These are phyloP conservation scores for Endoconidiophora laricicola DNA, from an alignment of 2,329 filamentous ascomycete genomes.

Conservation along the genomic window DNA sequence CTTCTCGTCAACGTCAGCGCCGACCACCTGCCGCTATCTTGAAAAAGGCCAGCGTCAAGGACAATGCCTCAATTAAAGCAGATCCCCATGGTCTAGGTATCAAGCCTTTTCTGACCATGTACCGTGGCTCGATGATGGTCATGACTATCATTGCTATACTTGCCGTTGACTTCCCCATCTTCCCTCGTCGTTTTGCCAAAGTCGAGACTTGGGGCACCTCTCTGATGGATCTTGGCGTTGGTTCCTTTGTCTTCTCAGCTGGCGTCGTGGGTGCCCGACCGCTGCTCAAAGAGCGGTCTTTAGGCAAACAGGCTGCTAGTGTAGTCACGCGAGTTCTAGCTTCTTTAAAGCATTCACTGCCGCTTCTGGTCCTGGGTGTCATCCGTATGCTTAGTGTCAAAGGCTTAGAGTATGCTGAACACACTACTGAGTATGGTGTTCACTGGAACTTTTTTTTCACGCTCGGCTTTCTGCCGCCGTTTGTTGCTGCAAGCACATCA, in stretches of 20 bases:
- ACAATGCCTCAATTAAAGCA: constrained; percentile 12
- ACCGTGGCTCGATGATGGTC: constrained; percentile 81
- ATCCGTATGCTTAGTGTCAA: constrained; percentile 80
- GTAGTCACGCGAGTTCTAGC: constrained; percentile 41
- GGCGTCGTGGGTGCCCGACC: constrained; percentile 80
- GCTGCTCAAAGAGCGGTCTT: constrained; percentile 51
- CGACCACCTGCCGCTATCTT: constrained; percentile 16
- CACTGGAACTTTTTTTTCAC: constrained; percentile 99
- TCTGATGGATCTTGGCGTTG: constrained; percentile 95
- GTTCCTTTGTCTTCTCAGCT: constrained; percentile 90
- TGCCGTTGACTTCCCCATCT: constrained; percentile 89
- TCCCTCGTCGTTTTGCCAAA: constrained; percentile 89
- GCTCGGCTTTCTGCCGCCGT: constrained; percentile 71
- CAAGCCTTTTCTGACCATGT: constrained; percentile 85
- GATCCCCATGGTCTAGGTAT: constrained; percentile 41
- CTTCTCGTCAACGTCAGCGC: constrained; percentile 13
- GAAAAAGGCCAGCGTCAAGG: constrained; percentile 27
- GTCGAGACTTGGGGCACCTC: constrained; percentile 99
- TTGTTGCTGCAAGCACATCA: constrained; percentile 68
- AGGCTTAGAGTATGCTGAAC: constrained; percentile 86
- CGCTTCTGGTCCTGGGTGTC: constrained; percentile 63
- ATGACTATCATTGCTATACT: constrained; percentile 81
- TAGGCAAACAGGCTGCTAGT: constrained; percentile 28
- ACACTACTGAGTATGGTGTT: constrained; percentile 92
- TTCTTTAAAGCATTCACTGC: constrained; percentile 66